Evolutionary conservation across 805 yeast genomes (phyloP), one percentile per base, ranked within the genome.

Genomic region (Priceomyces fermenticarens): DNA sequence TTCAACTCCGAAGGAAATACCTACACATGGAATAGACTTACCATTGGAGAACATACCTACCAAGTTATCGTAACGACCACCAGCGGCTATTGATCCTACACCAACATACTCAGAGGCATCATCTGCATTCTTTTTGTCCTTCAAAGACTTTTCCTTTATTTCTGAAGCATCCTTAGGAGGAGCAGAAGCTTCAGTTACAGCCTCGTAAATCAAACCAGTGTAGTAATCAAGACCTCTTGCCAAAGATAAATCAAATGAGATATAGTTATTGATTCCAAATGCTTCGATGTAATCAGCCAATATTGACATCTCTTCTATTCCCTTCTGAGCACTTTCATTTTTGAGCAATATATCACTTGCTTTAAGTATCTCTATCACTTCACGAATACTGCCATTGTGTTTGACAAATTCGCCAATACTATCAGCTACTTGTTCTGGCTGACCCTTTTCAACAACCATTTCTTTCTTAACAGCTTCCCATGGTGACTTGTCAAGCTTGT

Each of bases 171-270:
- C 81, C 32, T 69, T 67, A 41, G 98, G 98, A 15, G 99, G 96
- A n/a, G 97, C 97, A 35, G 96, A 87, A 35, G 89, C 96, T 12
- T 83, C 75, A 11, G 98, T 93, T 35, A 93, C 98, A 38, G 93
- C 96, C 67, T 93, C 99, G 66, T 89, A 93, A 51, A 93, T 93
- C 49, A 93, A 76, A 30, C 99, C 99, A 10, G 99, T 93, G 70
- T 93, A 93, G 67, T 93, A 93, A 67, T 93, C 99, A 55, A 93
- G 78, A 37, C 99, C 99, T 74, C 99, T 83, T 32, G 99, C 99
- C 50, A 93, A 73, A 3, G 98, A 90, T 65, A 93, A 75, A 65
- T 93, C 99, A 53, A 93, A 91, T 10, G 91, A 83, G 45, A 88
- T 73, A 63, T 65, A 78, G 10, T 72, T 48, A 40, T 75, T 75